Conservation (phyloP, 108 stramenopile species). For the Craspedostauros australis region DNA sequence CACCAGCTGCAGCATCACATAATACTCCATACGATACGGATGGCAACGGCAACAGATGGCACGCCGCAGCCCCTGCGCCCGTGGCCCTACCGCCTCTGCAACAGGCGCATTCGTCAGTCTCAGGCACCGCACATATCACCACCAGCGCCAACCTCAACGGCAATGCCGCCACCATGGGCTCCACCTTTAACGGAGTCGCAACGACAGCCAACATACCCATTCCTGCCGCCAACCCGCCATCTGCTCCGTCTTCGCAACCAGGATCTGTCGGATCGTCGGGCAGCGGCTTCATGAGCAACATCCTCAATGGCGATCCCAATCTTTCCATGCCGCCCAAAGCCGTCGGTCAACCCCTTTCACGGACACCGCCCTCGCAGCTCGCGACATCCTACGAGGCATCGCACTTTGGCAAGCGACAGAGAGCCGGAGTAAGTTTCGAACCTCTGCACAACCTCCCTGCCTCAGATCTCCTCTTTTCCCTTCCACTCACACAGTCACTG, state of each 20-base stretch:
- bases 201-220: no score
- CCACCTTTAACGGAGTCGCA: no score
- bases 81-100: no score
- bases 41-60: no score
- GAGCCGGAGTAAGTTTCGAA: constrained; percentile 63
- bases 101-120: no score
- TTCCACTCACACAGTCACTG: not conserved
- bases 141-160: no score
- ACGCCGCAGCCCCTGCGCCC: no score
- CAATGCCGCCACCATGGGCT: no score
- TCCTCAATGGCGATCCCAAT: constrained; percentile 2
- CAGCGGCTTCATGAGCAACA: constrained; percentile 21
- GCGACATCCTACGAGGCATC: constrained; percentile 67
- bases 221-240: no score
- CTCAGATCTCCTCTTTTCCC: not conserved
- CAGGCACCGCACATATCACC: no score
- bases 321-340: not conserved
- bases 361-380: constrained; percentile 65
- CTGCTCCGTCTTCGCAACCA: constrained; percentile 1
- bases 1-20: no score
- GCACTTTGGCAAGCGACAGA: constrained; percentile 76
- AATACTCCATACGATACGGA: no score
- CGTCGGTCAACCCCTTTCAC: constrained; percentile 25
- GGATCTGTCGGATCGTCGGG: constrained; percentile 20
- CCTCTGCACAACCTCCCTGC: not conserved